These are phyloP conservation scores for Aspergillus ochraceoroseus DNA, from an alignment of 2,329 filamentous ascomycete species.

Conservation along the genomic window DNA sequence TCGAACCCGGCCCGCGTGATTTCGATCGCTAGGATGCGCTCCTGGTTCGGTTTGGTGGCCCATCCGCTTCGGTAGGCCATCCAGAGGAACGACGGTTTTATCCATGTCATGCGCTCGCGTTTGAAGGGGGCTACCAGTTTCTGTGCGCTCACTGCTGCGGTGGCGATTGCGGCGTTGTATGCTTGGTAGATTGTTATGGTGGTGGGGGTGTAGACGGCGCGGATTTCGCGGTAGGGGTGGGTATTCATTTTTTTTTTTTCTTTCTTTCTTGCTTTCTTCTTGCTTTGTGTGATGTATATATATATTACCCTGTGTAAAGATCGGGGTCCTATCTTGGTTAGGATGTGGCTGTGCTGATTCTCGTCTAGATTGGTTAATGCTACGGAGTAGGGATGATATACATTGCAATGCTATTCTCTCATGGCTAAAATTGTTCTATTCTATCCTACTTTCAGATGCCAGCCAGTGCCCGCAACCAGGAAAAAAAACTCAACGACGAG, in stretches of 20 bases:
- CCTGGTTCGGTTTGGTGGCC: slow-evolving; percentile 52
- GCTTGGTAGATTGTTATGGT: slow-evolving; percentile 61
- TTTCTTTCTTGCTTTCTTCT: no score
- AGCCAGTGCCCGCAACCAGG: no score
- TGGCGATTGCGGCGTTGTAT: slow-evolving; percentile 52
- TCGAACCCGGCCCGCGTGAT: slow-evolving; percentile 52
- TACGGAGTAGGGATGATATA: no score
- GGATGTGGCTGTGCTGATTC: no score
- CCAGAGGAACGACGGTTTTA: slow-evolving; percentile 61
- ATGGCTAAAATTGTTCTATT: no score
- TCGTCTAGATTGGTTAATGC: no score
- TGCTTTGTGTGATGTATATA: no score
- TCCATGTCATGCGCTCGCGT: slow-evolving; percentile 59
- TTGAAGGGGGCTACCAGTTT: slow-evolving; percentile 51
- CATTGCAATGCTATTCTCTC: no score
- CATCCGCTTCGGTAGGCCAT: slow-evolving; percentile 62
- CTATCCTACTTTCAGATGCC: no score
- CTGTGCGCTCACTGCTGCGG: slow-evolving; percentile 49
- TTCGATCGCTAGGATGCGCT: slow-evolving; percentile 54
- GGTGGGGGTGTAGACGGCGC: slow-evolving; percentile 47
- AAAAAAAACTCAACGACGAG: no score
- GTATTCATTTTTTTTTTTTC: neutral
- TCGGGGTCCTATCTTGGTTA: no score
- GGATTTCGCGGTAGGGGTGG: slow-evolving; percentile 47
- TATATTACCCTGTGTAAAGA: no score